Evolutionary conservation across 768 basidiomycete genomes (phyloP).

Genomic region (Naganishia antarctica): DNA sequence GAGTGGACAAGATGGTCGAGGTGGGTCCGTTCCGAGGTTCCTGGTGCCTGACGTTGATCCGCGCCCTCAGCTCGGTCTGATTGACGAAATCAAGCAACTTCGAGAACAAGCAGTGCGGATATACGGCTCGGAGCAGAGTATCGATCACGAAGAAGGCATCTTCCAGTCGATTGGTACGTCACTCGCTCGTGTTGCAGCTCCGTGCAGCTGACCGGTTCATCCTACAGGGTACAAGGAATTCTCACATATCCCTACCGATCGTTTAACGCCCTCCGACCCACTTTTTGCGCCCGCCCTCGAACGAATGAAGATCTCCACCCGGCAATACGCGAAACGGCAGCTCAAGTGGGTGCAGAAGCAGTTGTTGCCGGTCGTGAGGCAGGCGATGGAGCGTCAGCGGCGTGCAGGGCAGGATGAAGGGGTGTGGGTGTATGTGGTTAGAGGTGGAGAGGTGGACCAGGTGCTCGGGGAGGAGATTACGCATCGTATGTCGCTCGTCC

Average conservation of each 20-base stretch:
- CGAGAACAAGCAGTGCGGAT: conserved; percentile 40
- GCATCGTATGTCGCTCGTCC: conserved; percentile 28
- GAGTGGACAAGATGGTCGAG: conserved; percentile 86
- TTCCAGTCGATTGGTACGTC: conserved; percentile 74
- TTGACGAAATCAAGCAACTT: conserved; percentile 69
- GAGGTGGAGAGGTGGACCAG: conserved; percentile 56
- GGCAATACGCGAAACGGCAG: conserved; percentile 87
- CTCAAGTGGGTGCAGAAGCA: conserved; percentile 89
- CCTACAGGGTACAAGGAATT: conserved; percentile 76
- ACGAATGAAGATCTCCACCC: conserved; percentile 77
- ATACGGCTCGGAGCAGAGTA: conserved; percentile 34
- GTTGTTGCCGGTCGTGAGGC: conserved; percentile 65
- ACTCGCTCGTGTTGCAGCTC: neutral
- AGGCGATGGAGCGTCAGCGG: conserved; percentile 52
- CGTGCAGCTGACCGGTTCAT: conserved; percentile 45
- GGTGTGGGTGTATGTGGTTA: conserved; percentile 39
- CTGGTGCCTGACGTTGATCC: neutral
- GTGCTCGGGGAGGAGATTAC: conserved; percentile 65
- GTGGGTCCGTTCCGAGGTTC: conserved; percentile 51
- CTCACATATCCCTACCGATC: conserved; percentile 55
- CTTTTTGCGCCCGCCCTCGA: conserved; percentile 61
- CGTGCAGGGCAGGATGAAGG: conserved; percentile 26
- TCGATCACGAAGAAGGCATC: conserved; percentile 59
- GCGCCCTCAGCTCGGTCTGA: conserved; percentile 61
- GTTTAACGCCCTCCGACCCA: conserved; percentile 33